These are phyloP conservation scores for Prunus mume DNA, from an alignment of 306 rosid species.

Conservation along the genomic window DNA sequence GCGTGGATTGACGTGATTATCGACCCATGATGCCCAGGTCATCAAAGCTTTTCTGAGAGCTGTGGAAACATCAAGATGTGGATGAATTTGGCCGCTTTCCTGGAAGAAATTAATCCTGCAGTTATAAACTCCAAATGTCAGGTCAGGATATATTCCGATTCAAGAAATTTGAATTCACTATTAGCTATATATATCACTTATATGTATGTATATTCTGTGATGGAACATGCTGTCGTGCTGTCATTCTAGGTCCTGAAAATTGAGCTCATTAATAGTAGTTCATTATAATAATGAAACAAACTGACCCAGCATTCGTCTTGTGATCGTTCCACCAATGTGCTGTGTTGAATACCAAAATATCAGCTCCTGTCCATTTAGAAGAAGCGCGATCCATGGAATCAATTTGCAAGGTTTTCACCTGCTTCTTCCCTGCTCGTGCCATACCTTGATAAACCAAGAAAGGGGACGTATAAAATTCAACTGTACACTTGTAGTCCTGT, in stretches of 20 bases:
- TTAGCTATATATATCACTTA: too few relatives aligned
- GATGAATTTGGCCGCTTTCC: constrained; percentile 77
- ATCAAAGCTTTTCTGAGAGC: constrained; percentile 74
- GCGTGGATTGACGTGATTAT: constrained; percentile 51
- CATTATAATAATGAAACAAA: neutral
- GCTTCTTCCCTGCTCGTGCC: constrained; percentile 71
- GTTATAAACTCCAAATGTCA: constrained; percentile 22
- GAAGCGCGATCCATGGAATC: constrained; percentile 81
- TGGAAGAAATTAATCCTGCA: constrained; percentile 80
- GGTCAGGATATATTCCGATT: neutral
- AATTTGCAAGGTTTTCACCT: constrained; percentile 63
- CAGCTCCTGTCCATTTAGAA: constrained; percentile 90
- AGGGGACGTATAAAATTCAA: constrained; percentile 75
- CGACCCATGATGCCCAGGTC: constrained; percentile 90
- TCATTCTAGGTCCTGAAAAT: too few relatives aligned
- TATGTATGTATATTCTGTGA: too few relatives aligned
- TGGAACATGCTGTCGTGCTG: too few relatives aligned
- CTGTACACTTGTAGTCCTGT: constrained; percentile 87
- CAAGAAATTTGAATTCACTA: neutral
- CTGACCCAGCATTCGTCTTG: constrained; percentile 93
- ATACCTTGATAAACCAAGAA: constrained; percentile 79
- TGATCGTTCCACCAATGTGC: constrained; percentile 98
- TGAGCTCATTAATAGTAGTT: too few relatives aligned
- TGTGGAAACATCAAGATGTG: constrained; percentile 56
- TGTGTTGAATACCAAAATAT: constrained; percentile 82